Evolutionary conservation across 2,329 filamentous ascomycete species (phyloP).

Genomic region (Aspergillus novoparasiticus): DNA sequence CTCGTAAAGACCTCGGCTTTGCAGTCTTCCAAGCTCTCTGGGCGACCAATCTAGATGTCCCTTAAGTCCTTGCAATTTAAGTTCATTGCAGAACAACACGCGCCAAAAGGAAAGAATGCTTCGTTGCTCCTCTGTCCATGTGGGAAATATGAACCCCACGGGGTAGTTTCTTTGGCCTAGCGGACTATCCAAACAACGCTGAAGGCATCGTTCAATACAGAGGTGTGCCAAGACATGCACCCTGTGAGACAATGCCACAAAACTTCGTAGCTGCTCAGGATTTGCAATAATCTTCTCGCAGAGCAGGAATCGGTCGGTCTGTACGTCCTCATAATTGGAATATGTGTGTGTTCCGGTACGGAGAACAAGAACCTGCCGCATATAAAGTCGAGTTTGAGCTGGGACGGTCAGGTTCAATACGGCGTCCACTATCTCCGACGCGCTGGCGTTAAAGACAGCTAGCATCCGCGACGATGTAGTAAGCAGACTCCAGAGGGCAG

Average conservation of each 20-base stretch:
- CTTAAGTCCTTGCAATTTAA: background rate
- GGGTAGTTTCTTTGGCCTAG: background rate
- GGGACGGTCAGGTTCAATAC: background rate
- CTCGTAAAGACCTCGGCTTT: background rate
- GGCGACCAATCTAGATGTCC: background rate
- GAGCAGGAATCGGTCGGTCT: background rate
- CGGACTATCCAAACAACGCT: background rate
- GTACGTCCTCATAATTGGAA: background rate
- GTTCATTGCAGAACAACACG: background rate
- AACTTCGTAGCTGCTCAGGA: background rate
- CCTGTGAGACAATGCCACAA: background rate
- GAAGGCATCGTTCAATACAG: background rate
- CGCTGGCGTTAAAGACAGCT: background rate
- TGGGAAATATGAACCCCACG: background rate
- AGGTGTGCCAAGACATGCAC: slow-evolving; percentile 4
- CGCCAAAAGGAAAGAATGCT: slow-evolving; percentile 2
- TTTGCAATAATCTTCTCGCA: background rate
- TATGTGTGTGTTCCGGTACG: background rate
- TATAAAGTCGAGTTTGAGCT: background rate
- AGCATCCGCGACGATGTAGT: background rate
- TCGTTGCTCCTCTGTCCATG: slow-evolving; percentile 9
- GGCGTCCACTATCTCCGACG: background rate
- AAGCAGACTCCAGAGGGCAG: slow-evolving; percentile 3
- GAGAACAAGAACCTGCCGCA: background rate
- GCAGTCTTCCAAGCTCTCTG: background rate